A percentile compares a stretch with the other conserved stretches of the same genome.
Conservation (phyloP, 176 grass and related monocot genomes). For the Alopecurus myosuroides region DNA sequence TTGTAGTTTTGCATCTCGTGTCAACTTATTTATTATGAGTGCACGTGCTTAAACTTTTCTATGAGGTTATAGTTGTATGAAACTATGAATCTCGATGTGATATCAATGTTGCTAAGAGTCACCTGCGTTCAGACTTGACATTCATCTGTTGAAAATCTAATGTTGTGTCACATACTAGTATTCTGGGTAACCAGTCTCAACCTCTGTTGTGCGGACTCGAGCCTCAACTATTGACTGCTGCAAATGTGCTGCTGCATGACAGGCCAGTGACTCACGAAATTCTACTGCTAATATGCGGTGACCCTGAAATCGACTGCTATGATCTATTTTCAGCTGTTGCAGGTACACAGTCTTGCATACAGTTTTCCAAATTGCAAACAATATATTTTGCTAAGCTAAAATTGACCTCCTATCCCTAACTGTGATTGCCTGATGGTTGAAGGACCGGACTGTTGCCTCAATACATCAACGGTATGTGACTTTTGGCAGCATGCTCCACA, state of each 20-base stretch:
- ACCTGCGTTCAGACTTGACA: neutral
- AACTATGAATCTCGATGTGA: neutral
- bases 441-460: constrained; percentile 61
- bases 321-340: constrained; percentile 38
- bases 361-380: neutral
- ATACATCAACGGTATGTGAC: constrained; percentile 26
- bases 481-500: constrained; percentile 50
- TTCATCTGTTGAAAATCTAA: neutral
- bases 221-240: neutral
- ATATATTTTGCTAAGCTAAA: neutral
- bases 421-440: neutral
- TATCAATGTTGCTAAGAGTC: neutral
- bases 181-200: neutral
- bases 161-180: neutral
- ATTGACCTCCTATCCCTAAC: neutral
- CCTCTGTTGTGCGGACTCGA: neutral
- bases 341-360: constrained; percentile 14
- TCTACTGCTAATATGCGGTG: constrained; percentile 20
- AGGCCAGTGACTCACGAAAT: constrained; percentile 27
- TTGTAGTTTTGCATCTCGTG: neutral
- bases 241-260: constrained; percentile 6
- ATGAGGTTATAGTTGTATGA: neutral
- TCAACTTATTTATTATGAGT: neutral
- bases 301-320: constrained; percentile 45
- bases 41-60: neutral